Base-by-base conservation (phyloP, 495 filamentous ascomycete species). In the Neurospora cerealis region DNA sequence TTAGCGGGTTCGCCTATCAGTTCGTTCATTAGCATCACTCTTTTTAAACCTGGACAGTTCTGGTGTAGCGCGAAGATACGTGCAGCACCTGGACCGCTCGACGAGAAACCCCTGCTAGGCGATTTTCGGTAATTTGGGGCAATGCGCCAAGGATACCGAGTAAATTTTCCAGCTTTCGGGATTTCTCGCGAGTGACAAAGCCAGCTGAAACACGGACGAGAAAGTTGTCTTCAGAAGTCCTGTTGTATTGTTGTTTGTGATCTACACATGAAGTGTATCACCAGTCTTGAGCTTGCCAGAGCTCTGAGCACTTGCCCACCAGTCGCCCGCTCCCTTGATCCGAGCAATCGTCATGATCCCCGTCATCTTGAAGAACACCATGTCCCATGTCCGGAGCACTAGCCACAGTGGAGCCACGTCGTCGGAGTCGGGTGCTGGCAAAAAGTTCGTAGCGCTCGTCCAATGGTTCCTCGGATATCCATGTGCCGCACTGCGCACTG, bases 1-100 rank as follows among this genome's bases (percentile, higher is more conserved):
- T 98, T 48, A 99, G 84, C 42, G 96, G 96, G 78, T 99, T 99
- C 74, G 95, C 96, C 89, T 92, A 77, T 78, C 73, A 73, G 75
- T 80, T 84, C 76, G 77, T 78, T 82, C 83, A 84, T 87, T 87
- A 86, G 84, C 73, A 78, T 34, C 54, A 40, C 73, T 82, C 73
- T 78, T 82, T 80, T 78, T 78, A 75, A 76, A 73, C 76, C 77
- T 75, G 70, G 73, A 46, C 69, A 72, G 28, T 39, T 34, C 44
- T 39, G 32, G 70, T 70, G 48, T 77, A 76, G 75, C 74, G 74
- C 69, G 72, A 46, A 69, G 73, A 70, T 42, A 74, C 69, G 62
- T 71, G 69, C 40, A 38, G 73, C 62, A 62, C 48, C 54, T 39
- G 69, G 40, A 28, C 74, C 74, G 76, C 80, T 54, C 46, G 46